Percentiles rank a stretch among this genome's conserved stretches.
These are phyloP conservation scores for Chaetomium fimeti DNA, from an alignment of 495 filamentous ascomycete genomes.

Conservation along the genomic window DNA sequence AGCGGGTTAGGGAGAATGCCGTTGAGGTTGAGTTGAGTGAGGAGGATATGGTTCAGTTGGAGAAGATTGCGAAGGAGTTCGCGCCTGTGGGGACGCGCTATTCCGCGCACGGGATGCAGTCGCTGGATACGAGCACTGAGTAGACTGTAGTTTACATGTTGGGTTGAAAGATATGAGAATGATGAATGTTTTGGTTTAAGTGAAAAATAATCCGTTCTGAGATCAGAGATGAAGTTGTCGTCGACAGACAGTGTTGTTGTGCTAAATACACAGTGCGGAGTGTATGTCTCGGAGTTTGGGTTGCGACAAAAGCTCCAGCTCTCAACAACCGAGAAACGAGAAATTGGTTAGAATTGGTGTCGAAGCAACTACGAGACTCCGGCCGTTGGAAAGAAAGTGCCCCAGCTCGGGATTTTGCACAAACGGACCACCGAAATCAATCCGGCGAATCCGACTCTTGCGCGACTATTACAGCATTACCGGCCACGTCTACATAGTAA, in stretches of 20 bases:
- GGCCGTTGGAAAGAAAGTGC: not conserved
- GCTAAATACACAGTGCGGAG: not conserved
- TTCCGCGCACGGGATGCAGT: constrained; percentile 22
- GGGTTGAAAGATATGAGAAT: not conserved
- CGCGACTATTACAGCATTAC: not conserved
- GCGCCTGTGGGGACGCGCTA: constrained; percentile 45
- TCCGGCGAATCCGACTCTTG: not conserved
- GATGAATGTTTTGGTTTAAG: not conserved
- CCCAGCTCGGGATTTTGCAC: not conserved
- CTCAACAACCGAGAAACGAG: not conserved
- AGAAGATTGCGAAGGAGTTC: constrained; percentile 44
- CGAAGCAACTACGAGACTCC: not conserved
- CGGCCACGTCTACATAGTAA: not conserved
- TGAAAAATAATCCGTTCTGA: no score
- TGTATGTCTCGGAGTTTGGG: constrained; percentile 7
- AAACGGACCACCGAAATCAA: not conserved
- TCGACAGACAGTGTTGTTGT: not conserved
- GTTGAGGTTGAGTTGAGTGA: constrained; percentile 46
- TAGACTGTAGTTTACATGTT: not conserved
- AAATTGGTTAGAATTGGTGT: not conserved
- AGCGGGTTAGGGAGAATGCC: constrained; percentile 52
- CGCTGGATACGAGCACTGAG: constrained; percentile 19
- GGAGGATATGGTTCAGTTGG: constrained; percentile 51
- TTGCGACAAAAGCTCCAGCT: not conserved
- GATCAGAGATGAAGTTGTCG: no score